phyloP scores from a whole-genome alignment of 768 basidiomycete genomes.

The Hebeloma cylindrosporum region DNA sequence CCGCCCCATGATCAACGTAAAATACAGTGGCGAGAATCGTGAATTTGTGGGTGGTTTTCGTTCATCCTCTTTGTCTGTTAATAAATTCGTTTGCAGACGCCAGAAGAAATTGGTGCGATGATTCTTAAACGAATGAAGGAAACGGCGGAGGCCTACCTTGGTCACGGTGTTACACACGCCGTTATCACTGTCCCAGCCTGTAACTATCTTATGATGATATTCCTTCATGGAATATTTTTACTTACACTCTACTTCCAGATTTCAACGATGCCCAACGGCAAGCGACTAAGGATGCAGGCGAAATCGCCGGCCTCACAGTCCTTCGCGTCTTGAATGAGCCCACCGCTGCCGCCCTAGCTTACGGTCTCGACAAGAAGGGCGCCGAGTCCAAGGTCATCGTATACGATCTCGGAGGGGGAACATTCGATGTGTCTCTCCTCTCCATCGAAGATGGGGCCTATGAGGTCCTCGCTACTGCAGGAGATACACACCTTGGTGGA shows the following conservation, averaged over 20 bases:
- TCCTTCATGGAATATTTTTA: constrained; percentile 22
- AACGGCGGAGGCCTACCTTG: constrained; percentile 69
- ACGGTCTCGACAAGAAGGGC: constrained; percentile 64
- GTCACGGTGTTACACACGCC: constrained; percentile 60
- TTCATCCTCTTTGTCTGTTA: background rate
- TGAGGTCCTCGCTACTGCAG: constrained; percentile 69
- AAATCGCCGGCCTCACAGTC: constrained; percentile 63
- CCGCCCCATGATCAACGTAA: constrained; percentile 77
- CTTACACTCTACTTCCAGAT: constrained; percentile 22
- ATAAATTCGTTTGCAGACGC: constrained; percentile 35
- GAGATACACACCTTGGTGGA: constrained; percentile 73
- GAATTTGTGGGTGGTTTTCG: constrained; percentile 49
- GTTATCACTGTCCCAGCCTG: constrained; percentile 59
- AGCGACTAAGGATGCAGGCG: constrained; percentile 69
- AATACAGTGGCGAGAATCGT: constrained; percentile 56
- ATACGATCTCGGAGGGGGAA: constrained; percentile 74
- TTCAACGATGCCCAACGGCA: constrained; percentile 66
- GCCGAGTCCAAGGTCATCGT: constrained; percentile 62
- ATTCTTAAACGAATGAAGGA: constrained; percentile 69
- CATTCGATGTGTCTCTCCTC: constrained; percentile 71
- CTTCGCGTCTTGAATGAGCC: constrained; percentile 71
- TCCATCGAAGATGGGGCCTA: constrained; percentile 70
- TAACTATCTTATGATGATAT: constrained; percentile 27
- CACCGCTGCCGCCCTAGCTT: constrained; percentile 69
- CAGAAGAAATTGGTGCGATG: constrained; percentile 71